Percentiles rank a stretch among this genome's conserved stretches.
phyloP scores from a whole-genome alignment of 2,329 filamentous ascomycete species.

The Calonectria multiphialidica region DNA sequence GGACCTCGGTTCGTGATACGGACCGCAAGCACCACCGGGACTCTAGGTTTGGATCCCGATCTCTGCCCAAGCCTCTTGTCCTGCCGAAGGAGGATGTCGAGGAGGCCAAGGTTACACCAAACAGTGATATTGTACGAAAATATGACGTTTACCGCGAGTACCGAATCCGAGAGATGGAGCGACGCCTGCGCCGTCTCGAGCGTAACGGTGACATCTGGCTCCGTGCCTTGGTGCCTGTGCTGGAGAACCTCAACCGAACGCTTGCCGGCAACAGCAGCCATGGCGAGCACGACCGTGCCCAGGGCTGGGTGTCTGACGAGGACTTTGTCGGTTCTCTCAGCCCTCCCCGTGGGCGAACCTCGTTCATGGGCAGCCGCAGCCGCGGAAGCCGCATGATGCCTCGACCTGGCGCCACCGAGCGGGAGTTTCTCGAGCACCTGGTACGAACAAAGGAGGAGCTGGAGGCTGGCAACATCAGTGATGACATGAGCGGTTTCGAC shows the following conservation, averaged over 20 bases:
- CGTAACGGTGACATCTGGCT: conserved; percentile 60
- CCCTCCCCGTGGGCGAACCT: conserved; percentile 24
- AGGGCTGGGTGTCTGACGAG: conserved; percentile 50
- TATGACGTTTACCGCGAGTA: conserved; percentile 57
- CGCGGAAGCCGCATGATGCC: conserved; percentile 38
- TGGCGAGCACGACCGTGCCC: conserved; percentile 30
- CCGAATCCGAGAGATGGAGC: conserved; percentile 61
- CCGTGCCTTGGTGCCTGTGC: conserved; percentile 57
- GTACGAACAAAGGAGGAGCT: conserved; percentile 42
- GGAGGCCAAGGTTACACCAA: conserved; percentile 26
- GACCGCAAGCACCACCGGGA: conserved; percentile 41
- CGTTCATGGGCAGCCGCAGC: conserved; percentile 6
- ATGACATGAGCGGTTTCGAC: conserved; percentile 52
- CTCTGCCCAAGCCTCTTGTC: conserved; percentile 34
- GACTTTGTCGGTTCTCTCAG: conserved; percentile 32
- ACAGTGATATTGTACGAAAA: conserved; percentile 50
- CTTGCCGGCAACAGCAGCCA: conserved; percentile 39
- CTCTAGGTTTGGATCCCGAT: conserved; percentile 33
- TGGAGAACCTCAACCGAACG: conserved; percentile 57
- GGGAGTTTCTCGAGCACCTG: conserved; percentile 46
- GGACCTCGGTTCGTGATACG: conserved; percentile 46
- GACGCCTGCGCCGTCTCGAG: conserved; percentile 59
- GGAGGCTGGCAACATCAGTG: conserved; percentile 40
- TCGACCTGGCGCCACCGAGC: conserved; percentile 43
- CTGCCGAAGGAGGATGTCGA: conserved; percentile 42